phyloP scores from a whole-genome alignment of 192 early-diverging fungal species.

The Backusella morwellensis region DNA sequence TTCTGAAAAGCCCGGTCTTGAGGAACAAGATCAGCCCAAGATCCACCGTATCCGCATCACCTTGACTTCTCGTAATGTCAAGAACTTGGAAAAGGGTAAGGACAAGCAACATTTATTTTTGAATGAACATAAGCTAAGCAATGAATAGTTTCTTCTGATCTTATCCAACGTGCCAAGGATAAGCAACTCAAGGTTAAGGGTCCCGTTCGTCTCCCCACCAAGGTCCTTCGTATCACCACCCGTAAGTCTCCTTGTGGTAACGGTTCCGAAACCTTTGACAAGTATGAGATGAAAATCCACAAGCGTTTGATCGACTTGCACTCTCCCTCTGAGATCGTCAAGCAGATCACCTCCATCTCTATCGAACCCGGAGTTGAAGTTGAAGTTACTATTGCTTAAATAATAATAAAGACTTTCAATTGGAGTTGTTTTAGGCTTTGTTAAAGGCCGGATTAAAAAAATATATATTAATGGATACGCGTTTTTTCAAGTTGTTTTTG shows the following conservation, averaged over 20 bases:
- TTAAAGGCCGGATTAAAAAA: background rate
- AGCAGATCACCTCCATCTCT: conserved; percentile 98
- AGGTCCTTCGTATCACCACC: conserved; percentile 97
- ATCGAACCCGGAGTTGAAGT: conserved; percentile 96
- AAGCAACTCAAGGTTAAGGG: conserved; percentile 98
- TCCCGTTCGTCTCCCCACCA: conserved; percentile 99
- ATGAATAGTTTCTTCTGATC: conserved; percentile 80
- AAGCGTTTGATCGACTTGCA: conserved; percentile 99
- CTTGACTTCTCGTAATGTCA: conserved; percentile 97
- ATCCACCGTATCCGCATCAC: conserved; percentile 99
- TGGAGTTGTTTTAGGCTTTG: background rate
- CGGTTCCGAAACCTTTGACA: conserved; percentile 99
- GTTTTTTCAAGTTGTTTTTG: background rate
- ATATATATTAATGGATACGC: background rate
- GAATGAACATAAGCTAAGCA: too few relatives aligned
- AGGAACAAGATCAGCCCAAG: conserved; percentile 64
- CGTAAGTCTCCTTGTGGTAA: conserved; percentile 99
- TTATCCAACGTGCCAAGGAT: conserved; percentile 98
- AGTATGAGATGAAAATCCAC: conserved; percentile 99
- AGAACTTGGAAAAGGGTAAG: conserved; percentile 92
- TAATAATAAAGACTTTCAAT: conserved; percentile 7
- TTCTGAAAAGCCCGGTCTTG: conserved; percentile 67
- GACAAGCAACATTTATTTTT: background rate
- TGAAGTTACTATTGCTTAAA: conserved; percentile 88
- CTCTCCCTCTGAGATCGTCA: conserved; percentile 99